Conservation (phyloP, 495 filamentous ascomycete species). For the Amorphotheca resinae region DNA sequence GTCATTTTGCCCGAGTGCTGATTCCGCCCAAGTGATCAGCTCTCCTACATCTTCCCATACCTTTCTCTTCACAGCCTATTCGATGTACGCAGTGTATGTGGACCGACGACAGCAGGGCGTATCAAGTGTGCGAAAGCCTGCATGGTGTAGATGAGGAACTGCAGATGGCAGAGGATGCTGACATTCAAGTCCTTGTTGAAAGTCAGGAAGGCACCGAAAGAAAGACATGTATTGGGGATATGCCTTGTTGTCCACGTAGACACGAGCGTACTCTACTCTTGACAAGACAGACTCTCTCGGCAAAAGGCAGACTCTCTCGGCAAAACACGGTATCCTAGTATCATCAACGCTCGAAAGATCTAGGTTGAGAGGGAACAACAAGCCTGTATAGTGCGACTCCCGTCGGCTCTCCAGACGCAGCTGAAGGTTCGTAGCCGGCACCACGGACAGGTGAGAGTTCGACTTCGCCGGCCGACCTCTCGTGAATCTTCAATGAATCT, state of each 20-base stretch:
- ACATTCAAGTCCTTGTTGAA: background rate
- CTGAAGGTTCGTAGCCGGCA: constrained; percentile 14
- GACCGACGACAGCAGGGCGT: background rate
- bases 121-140: background rate
- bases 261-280: no score
- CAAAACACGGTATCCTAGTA: no score
- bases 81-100: background rate
- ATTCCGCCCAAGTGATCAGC: background rate
- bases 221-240: background rate
- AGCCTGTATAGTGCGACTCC: constrained; percentile 6
- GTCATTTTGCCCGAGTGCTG: background rate
- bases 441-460: constrained; percentile 13
- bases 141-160: background rate
- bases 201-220: background rate
- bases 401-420: constrained; percentile 9
- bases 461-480: constrained; percentile 11
- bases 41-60: background rate
- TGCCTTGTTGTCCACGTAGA: no score
- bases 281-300: no score
- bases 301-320: no score
- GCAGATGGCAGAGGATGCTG: background rate
- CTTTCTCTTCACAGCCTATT: background rate
- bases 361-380: no score
- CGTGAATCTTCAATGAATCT: constrained; percentile 1
- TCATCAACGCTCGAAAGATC: no score